A percentile compares a stretch with the other conserved stretches of the same genome.
Conservation (phyloP, 106 monocot species). For the Dioscorea zingiberensis region DNA sequence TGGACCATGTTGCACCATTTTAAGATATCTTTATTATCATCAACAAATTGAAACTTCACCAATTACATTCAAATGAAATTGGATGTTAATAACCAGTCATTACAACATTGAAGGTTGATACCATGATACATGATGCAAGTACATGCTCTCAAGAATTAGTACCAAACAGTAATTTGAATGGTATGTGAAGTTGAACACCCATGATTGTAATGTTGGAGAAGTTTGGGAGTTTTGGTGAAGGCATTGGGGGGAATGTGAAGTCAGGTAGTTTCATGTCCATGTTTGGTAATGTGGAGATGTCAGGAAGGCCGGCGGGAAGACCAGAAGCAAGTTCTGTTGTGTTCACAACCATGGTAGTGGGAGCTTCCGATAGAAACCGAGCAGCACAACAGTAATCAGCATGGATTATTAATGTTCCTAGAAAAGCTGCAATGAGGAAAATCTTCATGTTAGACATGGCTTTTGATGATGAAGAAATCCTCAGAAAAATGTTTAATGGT, state of each 20-base stretch:
- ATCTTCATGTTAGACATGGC: slow-evolving; percentile 8
- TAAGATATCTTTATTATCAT: too few relatives aligned
- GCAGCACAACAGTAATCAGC: slow-evolving; percentile 3
- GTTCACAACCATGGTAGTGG: neutral
- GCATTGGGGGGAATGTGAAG: neutral
- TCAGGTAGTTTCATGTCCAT: neutral
- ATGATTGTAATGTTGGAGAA: slow-evolving; percentile 4
- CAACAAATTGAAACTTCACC: too few relatives aligned
- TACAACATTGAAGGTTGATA: too few relatives aligned
- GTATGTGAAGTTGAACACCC: neutral
- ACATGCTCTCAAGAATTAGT: too few relatives aligned
- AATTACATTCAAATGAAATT: too few relatives aligned
- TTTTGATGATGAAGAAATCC: too few relatives aligned
- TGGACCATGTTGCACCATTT: too few relatives aligned
- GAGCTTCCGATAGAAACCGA: slow-evolving; percentile 6
- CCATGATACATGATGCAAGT: too few relatives aligned
- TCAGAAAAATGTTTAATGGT: too few relatives aligned
- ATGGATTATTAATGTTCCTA: slow-evolving; percentile 5
- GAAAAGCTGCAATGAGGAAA: slow-evolving; percentile 3
- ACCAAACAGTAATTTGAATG: neutral
- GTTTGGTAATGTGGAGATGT: neutral
- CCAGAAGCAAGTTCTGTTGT: neutral
- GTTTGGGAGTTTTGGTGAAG: neutral
- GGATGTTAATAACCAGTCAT: too few relatives aligned
- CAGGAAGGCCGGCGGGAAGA: neutral